Base-by-base conservation (phyloP, 306 rosid genomes). In the Inga oerstediana region DNA sequence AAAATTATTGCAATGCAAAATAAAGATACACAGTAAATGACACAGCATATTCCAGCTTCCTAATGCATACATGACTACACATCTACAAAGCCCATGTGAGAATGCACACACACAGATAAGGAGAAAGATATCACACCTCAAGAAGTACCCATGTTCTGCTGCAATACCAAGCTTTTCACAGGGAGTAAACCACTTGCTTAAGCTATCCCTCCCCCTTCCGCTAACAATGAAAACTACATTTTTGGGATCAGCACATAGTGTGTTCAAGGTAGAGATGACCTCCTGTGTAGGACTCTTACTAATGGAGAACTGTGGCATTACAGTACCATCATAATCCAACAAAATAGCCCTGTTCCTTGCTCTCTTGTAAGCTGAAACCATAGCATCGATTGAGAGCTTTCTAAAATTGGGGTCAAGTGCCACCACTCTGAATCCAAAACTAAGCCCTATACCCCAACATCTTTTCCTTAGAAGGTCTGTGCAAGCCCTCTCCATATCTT, bases 321-420 rank as follows among this genome's bases (percentile, higher is more conserved):
- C 91, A 74, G 94, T 93, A 78, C 97, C 97, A 85, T 93, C 95
- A 62, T 93, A 93, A 81, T 93, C 97, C 87, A 93, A 90, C 79
- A 93, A 85, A 85, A 93, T 93, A 84, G 93, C 95, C 86, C 97
- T 87, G 82, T 67, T 93, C 30, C 45, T 82, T 39, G 97, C 82
- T 58, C 86, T 84, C 61, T 73, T 82, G 86, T 91, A 93, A 80
- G 95, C 82, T 8, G 91, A 88, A 45, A 89, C 86, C 88, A 90
- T 87, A 69, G 88, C 83, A 88, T 93, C 91, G 37, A 91, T 72
- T 41, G 91, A 88, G 20, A 93, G 95, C 87, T 93, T 93, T 80
- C 87, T 90, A 82, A 93, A 91, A 84, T 91, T 93, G 54, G 95
- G 92, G 86, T 93, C 95, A 82, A 93, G 91, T 74, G 95, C 95